Conservation (phyloP, 2,329 filamentous ascomycete genomes). For the Parascedosporium putredinis region DNA sequence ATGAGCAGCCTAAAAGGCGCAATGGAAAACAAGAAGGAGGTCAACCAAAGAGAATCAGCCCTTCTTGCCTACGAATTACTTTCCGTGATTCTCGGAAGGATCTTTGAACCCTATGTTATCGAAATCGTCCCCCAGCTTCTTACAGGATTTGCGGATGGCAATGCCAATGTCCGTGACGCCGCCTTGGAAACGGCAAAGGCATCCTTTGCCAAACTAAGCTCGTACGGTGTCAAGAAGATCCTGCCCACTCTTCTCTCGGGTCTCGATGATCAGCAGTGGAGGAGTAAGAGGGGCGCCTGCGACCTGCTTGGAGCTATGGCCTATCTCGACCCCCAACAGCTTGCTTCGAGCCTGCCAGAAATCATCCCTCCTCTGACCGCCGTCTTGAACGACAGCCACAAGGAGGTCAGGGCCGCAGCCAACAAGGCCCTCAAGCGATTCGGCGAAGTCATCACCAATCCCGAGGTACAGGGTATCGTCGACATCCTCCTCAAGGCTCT, state of each 20-base stretch:
- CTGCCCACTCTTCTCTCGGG: slow-evolving; percentile 84
- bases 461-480: slow-evolving; percentile 88
- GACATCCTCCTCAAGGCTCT: slow-evolving; percentile 88
- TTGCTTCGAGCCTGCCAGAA: slow-evolving; percentile 82
- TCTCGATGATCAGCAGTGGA: slow-evolving; percentile 91
- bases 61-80: slow-evolving; percentile 86
- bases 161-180: slow-evolving; percentile 80
- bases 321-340: slow-evolving; percentile 90
- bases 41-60: slow-evolving; percentile 78
- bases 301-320: slow-evolving; percentile 97
- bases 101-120: slow-evolving; percentile 95
- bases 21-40: slow-evolving; percentile 90
- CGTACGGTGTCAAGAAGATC: slow-evolving; percentile 91
- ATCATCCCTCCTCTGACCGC: slow-evolving; percentile 94
- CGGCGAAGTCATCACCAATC: slow-evolving; percentile 96
- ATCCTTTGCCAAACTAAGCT: slow-evolving; percentile 86
- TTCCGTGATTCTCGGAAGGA: slow-evolving; percentile 70
- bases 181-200: slow-evolving; percentile 89
- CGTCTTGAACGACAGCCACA: slow-evolving; percentile 94
- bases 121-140: slow-evolving; percentile 88
- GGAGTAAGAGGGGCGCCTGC: slow-evolving; percentile 96
- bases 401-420: slow-evolving; percentile 83
- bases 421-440: slow-evolving; percentile 97
- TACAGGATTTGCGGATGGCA: slow-evolving; percentile 78
- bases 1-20: slow-evolving; percentile 71